Evolutionary conservation across 2,329 filamentous ascomycete species (phyloP).

Genomic region (Talaromyces marneffei): DNA sequence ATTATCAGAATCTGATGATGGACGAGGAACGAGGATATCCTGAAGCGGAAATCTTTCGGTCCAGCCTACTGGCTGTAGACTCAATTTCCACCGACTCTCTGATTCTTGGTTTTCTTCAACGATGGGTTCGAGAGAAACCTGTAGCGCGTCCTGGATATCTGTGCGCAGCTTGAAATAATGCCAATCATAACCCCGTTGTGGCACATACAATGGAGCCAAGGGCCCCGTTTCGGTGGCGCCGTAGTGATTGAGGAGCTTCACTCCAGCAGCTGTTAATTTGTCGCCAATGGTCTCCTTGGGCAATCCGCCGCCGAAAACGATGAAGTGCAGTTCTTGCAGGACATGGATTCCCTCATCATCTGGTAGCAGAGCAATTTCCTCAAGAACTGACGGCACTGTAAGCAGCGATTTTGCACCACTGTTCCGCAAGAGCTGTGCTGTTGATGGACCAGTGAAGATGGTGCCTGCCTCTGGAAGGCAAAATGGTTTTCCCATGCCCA

Average conservation of each 20-base stretch:
- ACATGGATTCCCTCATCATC: not conserved
- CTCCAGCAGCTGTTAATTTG: not conserved
- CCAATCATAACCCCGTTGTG: not conserved
- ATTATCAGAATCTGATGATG: not conserved
- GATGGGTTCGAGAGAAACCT: not conserved
- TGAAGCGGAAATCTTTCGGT: not conserved
- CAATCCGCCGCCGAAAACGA: slow-evolving; percentile 3
- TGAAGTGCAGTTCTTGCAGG: not conserved
- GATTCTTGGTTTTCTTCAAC: not conserved
- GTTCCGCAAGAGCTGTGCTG: not conserved
- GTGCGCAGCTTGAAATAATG: slow-evolving; percentile 4
- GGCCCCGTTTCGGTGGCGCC: slow-evolving; percentile 4
- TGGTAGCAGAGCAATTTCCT: slow-evolving; percentile 7
- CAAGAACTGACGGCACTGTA: slow-evolving; percentile 9
- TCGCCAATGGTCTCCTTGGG: not conserved
- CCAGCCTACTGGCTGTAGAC: not conserved
- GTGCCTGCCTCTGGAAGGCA: slow-evolving; percentile 4
- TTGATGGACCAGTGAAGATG: slow-evolving; percentile 1
- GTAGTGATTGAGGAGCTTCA: slow-evolving; percentile 12
- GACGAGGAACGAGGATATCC: not conserved
- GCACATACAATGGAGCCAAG: not conserved
- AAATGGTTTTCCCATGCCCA: slow-evolving; percentile 3
- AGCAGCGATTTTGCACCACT: not conserved
- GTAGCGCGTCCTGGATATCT: not conserved
- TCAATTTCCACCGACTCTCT: not conserved